These are phyloP conservation scores for Chaetomium olivaceum DNA, from an alignment of 2,329 filamentous ascomycete genomes.

Conservation along the genomic window DNA sequence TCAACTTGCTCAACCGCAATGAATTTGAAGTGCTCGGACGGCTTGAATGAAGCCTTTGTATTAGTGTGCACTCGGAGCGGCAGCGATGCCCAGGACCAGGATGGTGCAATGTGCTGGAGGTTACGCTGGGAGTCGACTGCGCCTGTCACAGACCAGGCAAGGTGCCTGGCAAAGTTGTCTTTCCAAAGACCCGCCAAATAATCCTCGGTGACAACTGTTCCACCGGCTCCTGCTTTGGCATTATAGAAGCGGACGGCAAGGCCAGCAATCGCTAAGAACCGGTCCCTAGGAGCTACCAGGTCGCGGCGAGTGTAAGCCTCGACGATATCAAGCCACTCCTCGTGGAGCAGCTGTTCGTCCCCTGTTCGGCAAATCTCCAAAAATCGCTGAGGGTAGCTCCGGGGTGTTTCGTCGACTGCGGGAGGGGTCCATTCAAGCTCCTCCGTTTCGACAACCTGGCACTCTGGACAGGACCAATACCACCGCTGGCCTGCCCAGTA, in stretches of 20 bases:
- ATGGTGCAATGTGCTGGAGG: conserved; percentile 31
- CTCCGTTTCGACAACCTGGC: conserved; percentile 28
- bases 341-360: conserved; percentile 28
- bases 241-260: conserved; percentile 34
- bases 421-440: conserved; percentile 14
- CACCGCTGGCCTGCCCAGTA: conserved; percentile 34
- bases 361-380: conserved; percentile 31
- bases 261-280: conserved; percentile 34
- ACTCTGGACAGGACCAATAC: conserved; percentile 34
- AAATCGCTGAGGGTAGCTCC: conserved; percentile 31
- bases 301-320: conserved; percentile 33
- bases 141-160: conserved; percentile 32
- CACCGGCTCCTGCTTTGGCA: conserved; percentile 27
- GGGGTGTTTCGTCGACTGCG: conserved; percentile 2
- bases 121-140: conserved; percentile 23
- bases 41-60: conserved; percentile 25
- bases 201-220: conserved; percentile 26
- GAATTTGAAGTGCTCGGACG: conserved; percentile 28
- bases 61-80: conserved; percentile 27
- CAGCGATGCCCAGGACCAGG: conserved; percentile 35
- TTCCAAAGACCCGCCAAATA: conserved; percentile 34
- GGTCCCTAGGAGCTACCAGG: conserved; percentile 31
- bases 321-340: conserved; percentile 35
- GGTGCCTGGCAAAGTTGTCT: conserved; percentile 32
- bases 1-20: conserved; percentile 15